These are phyloP conservation scores for Botrytis paeoniae DNA, from an alignment of 2,329 filamentous ascomycete genomes.

Conservation along the genomic window DNA sequence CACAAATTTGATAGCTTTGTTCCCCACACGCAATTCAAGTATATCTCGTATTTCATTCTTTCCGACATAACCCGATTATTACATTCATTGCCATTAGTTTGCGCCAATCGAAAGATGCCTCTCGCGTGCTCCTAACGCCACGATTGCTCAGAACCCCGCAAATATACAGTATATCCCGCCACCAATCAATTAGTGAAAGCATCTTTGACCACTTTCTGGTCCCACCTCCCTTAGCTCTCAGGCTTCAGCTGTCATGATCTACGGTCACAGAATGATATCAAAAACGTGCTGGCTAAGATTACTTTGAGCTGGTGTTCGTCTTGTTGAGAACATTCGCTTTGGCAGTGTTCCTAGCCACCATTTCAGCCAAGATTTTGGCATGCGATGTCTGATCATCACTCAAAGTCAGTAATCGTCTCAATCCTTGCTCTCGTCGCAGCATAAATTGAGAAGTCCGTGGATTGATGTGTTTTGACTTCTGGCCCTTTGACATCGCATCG, in stretches of 20 bases:
- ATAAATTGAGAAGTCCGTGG: background rate
- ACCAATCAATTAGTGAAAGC: background rate
- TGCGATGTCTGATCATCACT: background rate
- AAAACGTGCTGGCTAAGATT: background rate
- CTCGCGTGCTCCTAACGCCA: background rate
- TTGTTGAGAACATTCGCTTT: background rate
- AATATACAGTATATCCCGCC: no score
- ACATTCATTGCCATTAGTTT: background rate
- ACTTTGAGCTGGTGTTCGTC: background rate
- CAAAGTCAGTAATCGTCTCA: background rate
- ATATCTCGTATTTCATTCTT: background rate
- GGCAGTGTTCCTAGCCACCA: background rate
- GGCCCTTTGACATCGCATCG: background rate
- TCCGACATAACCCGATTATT: background rate
- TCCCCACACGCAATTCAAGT: no score
- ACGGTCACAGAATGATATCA: fast-evolving
- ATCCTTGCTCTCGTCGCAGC: background rate
- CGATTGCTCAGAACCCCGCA: background rate
- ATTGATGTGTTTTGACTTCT: background rate
- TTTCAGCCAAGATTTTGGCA: background rate
- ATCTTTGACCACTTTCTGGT: background rate
- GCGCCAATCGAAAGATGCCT: background rate
- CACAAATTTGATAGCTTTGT: background rate
- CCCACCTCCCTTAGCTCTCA: no score
- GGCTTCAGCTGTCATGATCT: background rate